These are phyloP conservation scores for Zalerion maritima DNA, from an alignment of 495 filamentous ascomycete genomes.

Conservation along the genomic window DNA sequence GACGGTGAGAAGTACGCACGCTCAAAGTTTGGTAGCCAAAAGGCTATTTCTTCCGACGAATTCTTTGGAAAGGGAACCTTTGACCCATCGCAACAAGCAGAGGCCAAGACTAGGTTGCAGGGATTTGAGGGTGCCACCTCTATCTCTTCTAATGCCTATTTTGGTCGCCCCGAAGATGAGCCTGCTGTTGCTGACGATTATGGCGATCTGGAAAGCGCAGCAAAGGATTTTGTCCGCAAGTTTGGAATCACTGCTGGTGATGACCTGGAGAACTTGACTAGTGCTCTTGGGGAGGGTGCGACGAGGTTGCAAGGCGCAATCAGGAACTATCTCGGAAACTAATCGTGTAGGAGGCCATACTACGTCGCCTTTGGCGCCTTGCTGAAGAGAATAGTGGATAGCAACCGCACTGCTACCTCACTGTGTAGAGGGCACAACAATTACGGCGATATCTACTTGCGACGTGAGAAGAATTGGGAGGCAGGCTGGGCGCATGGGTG, in stretches of 20 bases:
- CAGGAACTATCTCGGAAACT: conserved; percentile 55
- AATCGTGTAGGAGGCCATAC: background rate
- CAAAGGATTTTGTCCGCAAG: conserved; percentile 84
- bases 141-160: conserved; percentile 94
- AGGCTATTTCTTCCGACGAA: conserved; percentile 94
- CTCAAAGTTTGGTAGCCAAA: conserved; percentile 76
- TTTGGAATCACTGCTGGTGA: conserved; percentile 93
- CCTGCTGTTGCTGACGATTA: conserved; percentile 50
- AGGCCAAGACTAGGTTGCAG: conserved; percentile 74
- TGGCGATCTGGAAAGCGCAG: conserved; percentile 77
- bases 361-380: background rate
- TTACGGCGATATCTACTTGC: too few relatives aligned
- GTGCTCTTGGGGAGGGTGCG: conserved; percentile 72
- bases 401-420: too few relatives aligned
- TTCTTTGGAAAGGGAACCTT: conserved; percentile 87
- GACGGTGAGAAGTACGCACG: conserved; percentile 63
- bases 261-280: conserved; percentile 78
- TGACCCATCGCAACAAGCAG: conserved; percentile 63
- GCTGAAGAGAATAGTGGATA: too few relatives aligned
- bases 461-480: too few relatives aligned
- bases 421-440: too few relatives aligned
- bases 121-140: conserved; percentile 84
- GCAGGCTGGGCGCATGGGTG: too few relatives aligned
- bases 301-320: conserved; percentile 77
- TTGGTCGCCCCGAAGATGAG: conserved; percentile 73